Percentiles rank a stretch among this genome's conserved stretches.
phyloP scores from a whole-genome alignment of 805 yeast species.

The Candida sonorensis region DNA sequence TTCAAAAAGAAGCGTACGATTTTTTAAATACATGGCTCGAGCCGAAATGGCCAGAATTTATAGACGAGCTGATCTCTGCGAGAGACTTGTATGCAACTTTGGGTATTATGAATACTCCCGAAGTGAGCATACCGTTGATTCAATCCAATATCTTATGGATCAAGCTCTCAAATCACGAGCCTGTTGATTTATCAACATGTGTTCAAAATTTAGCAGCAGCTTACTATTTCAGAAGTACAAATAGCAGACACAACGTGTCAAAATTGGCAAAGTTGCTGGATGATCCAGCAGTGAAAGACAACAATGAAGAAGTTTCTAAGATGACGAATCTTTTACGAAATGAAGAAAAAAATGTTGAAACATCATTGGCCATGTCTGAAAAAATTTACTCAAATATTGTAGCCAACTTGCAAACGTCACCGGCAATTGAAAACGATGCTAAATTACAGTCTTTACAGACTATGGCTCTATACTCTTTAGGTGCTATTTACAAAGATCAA shows the following conservation, averaged over 20 bases:
- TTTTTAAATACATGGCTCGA: constrained; percentile 18
- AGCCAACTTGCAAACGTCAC: constrained; percentile 1
- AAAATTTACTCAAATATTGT: constrained; percentile 15
- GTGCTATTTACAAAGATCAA: constrained; percentile 64
- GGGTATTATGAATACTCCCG: constrained; percentile 35
- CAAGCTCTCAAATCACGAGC: constrained; percentile 13
- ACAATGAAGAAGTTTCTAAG: constrained; percentile 4
- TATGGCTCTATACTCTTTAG: constrained; percentile 77
- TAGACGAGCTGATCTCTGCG: constrained; percentile 71
- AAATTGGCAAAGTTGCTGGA: constrained; percentile 4
- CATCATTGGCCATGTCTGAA: constrained; percentile 13
- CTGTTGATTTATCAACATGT: constrained; percentile 15
- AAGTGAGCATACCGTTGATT: constrained; percentile 16
- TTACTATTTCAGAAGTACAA: constrained; percentile 16
- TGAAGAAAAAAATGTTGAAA: constrained; percentile 5
- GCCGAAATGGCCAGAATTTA: constrained; percentile 62
- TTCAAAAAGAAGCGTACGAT: constrained; percentile 12
- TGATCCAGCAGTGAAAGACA: not conserved
- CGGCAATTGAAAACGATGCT: constrained; percentile 1
- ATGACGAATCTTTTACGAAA: constrained; percentile 8
- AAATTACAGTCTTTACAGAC: constrained; percentile 35
- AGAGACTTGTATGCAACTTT: constrained; percentile 71
- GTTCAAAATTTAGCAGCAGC: constrained; percentile 24
- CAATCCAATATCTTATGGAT: constrained; percentile 24
- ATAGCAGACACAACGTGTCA: constrained; percentile 6